Percentiles rank a stretch among this genome's conserved stretches.
phyloP scores from a whole-genome alignment of 495 filamentous ascomycete species.

The Penicillium egyptiacum region DNA sequence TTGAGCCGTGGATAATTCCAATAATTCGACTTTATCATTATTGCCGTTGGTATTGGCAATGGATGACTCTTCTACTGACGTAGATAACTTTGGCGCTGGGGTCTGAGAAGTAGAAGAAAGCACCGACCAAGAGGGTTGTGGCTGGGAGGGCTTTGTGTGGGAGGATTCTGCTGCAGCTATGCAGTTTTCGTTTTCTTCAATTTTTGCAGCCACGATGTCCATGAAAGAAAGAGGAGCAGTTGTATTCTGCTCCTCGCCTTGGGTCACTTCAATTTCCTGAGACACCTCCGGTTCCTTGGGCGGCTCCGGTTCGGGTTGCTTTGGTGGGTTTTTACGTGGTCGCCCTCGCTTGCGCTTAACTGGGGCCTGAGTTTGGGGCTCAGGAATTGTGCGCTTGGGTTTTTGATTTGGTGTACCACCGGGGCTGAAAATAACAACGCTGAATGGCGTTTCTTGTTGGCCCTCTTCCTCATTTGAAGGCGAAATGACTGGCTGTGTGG shows the following conservation, averaged over 20 bases:
- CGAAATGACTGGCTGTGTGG: background rate
- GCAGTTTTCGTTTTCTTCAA: background rate
- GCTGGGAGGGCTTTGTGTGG: background rate
- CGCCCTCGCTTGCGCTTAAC: constrained; percentile 24
- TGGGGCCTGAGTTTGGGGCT: constrained; percentile 18
- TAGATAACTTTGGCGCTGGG: background rate
- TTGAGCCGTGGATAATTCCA: background rate
- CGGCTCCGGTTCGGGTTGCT: background rate
- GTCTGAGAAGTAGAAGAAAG: background rate
- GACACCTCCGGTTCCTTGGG: background rate
- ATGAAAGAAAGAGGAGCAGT: background rate
- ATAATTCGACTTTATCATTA: too few species aligned
- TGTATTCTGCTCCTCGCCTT: background rate
- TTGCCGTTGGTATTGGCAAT: background rate
- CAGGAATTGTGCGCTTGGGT: constrained; percentile 18
- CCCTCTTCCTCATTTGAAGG: background rate
- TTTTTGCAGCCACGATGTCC: background rate
- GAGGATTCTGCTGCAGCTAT: background rate
- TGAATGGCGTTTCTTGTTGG: constrained; percentile 3
- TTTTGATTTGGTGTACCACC: background rate
- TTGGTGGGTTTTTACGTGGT: constrained; percentile 12
- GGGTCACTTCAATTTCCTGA: background rate
- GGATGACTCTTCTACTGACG: background rate
- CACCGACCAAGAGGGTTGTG: background rate
- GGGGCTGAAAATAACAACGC: constrained; percentile 23